phyloP scores from a whole-genome alignment of 2,329 filamentous ascomycete genomes.

The Ophiobolus disseminans region DNA sequence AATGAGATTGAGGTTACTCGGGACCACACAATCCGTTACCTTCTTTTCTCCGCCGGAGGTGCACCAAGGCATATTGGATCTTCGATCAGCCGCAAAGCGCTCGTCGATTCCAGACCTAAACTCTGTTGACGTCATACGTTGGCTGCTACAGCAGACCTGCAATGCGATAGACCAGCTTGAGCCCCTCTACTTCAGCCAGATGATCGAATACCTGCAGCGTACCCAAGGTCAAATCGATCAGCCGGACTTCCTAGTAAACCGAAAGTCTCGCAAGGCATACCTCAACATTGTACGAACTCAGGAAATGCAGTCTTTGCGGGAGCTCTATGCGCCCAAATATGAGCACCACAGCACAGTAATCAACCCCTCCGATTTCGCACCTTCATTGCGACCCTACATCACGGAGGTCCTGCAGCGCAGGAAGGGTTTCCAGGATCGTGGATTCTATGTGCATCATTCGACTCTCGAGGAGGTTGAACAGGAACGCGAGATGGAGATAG shows the following conservation, averaged over 20 bases:
- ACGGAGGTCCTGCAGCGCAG: slow-evolving; percentile 46
- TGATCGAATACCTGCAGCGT: slow-evolving; percentile 66
- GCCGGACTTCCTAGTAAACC: slow-evolving; percentile 50
- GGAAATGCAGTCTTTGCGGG: slow-evolving; percentile 64
- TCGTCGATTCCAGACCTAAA: slow-evolving; percentile 35
- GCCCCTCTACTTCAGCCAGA: slow-evolving; percentile 66
- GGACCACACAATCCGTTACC: slow-evolving; percentile 61
- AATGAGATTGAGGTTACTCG: slow-evolving; percentile 69
- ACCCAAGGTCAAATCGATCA: slow-evolving; percentile 58
- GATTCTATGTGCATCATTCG: slow-evolving; percentile 55
- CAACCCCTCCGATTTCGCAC: slow-evolving; percentile 18
- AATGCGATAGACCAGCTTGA: slow-evolving; percentile 65
- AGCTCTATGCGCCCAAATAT: slow-evolving; percentile 61
- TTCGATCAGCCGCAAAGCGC: slow-evolving; percentile 1
- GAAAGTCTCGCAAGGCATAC: slow-evolving; percentile 45
- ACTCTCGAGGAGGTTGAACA: slow-evolving; percentile 64
- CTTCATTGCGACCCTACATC: slow-evolving; percentile 39
- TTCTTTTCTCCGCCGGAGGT: slow-evolving; percentile 67
- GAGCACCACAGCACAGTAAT: slow-evolving; percentile 9
- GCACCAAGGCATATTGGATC: slow-evolving; percentile 63
- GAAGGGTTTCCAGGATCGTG: slow-evolving; percentile 52
- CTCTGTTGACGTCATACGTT: slow-evolving; percentile 63
- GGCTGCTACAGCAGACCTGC: slow-evolving; percentile 72
- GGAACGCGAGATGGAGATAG: slow-evolving; percentile 60
- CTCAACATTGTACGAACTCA: slow-evolving; percentile 56